phyloP scores from a whole-genome alignment of 2,329 filamentous ascomycete species.

The Ophiostoma ulmi region DNA sequence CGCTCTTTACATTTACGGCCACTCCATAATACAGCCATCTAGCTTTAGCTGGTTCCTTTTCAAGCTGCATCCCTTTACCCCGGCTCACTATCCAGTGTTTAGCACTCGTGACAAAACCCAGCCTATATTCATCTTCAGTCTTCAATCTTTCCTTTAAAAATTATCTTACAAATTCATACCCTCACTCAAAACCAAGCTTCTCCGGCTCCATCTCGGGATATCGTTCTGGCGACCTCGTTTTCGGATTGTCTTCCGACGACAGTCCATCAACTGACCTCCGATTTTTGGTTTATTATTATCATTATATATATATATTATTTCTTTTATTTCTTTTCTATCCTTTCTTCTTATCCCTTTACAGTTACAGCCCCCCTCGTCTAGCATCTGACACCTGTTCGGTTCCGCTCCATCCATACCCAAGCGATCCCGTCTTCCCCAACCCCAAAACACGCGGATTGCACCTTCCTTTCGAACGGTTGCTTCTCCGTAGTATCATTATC shows the following conservation, averaged over 20 bases:
- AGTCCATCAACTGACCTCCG: not conserved
- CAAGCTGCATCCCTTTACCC: not conserved
- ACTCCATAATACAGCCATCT: not conserved
- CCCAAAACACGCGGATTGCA: slow-evolving; percentile 7
- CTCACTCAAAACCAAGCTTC: not conserved
- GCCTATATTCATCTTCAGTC: too few species aligned
- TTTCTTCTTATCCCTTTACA: not conserved
- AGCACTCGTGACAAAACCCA: too few species aligned
- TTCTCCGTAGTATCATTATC: not conserved
- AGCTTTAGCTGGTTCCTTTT: not conserved
- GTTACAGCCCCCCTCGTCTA: not conserved
- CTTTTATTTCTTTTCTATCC: not conserved
- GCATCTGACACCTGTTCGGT: not conserved
- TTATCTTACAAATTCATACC: too few species aligned
- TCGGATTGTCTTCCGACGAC: slow-evolving; percentile 2
- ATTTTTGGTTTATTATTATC: not conserved
- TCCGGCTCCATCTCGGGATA: not conserved
- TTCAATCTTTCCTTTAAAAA: too few species aligned
- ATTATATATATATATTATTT: not conserved
- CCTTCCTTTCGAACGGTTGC: not conserved
- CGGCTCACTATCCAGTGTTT: not conserved
- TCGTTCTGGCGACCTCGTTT: not conserved
- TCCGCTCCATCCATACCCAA: not conserved
- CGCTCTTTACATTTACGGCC: not conserved
- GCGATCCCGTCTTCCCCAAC: not conserved